These are phyloP conservation scores for Flaveria linearis DNA, from an alignment of 129 eudicot genomes.

Conservation along the genomic window DNA sequence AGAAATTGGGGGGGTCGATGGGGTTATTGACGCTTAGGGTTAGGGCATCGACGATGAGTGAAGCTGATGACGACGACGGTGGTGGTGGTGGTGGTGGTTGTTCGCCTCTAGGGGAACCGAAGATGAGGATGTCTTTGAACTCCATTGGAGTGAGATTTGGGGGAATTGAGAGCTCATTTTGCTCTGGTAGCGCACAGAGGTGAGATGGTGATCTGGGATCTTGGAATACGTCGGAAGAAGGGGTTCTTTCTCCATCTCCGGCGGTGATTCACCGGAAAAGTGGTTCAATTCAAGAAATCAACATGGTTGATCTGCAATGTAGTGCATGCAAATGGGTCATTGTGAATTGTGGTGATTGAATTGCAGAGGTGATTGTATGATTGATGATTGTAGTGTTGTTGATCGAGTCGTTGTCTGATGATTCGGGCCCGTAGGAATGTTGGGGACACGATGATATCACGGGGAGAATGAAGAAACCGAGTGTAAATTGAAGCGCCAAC, in stretches of 20 bases:
- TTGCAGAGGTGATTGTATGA: not conserved
- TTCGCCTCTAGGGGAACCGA: conserved; percentile 50
- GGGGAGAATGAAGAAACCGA: conserved; percentile 30
- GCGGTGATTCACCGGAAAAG: conserved; percentile 25
- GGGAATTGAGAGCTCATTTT: conserved; percentile 48
- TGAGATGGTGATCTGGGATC: conserved; percentile 35
- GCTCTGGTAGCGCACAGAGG: conserved; percentile 47
- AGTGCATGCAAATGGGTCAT: not conserved
- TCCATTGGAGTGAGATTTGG: conserved; percentile 54
- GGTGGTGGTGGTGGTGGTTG: too few species aligned
- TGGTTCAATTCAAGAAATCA: not conserved
- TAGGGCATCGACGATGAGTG: conserved; percentile 50
- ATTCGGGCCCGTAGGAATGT: conserved; percentile 35
- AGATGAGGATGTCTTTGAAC: conserved; percentile 72
- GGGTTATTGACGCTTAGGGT: conserved; percentile 28
- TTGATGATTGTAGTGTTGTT: not conserved
- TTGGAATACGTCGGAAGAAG: conserved; percentile 45
- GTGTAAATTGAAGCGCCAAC: conserved; percentile 36
- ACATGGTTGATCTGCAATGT: not conserved
- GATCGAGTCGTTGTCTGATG: conserved; percentile 23
- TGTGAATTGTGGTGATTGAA: not conserved
- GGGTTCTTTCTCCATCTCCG: conserved; percentile 59
- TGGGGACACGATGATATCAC: conserved; percentile 37
- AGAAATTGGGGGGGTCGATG: conserved; percentile 29
- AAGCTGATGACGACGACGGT: conserved; percentile 34